Conservation (phyloP, 305 asterid species). For the Fraxinus greggii region DNA sequence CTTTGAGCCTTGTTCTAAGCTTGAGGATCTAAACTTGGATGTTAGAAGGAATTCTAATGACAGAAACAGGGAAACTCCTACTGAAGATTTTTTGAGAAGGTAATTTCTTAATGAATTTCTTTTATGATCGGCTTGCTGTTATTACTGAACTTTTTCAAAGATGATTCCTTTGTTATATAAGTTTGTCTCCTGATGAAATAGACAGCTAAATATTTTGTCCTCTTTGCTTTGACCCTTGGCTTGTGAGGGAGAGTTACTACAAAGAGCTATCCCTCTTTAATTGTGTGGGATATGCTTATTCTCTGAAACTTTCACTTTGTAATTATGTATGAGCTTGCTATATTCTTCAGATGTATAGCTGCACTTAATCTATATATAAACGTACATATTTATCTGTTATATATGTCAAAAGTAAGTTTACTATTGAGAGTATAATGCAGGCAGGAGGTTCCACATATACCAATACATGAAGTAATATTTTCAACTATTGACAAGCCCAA, state of each 20-base stretch:
- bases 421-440: conserved; percentile 46
- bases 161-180: conserved; percentile 13
- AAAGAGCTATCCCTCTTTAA: not conserved
- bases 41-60: conserved; percentile 55
- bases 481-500: conserved; percentile 89
- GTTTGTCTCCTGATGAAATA: conserved; percentile 2
- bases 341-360: conserved; percentile 2
- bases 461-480: conserved; percentile 79
- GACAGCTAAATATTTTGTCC: not conserved
- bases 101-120: conserved; percentile 35
- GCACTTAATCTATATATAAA: not conserved
- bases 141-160: conserved; percentile 5
- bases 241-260: not conserved
- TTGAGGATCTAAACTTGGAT: conserved; percentile 82
- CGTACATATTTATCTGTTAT: not conserved
- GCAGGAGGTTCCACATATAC: conserved; percentile 50
- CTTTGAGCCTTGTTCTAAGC: conserved; percentile 84
- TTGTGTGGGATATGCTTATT: not conserved
- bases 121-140: conserved; percentile 17
- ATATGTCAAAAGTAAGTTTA: conserved; percentile 3
- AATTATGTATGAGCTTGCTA: not conserved
- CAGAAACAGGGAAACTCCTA: conserved; percentile 39
- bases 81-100: conserved; percentile 49
- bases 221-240: conserved; percentile 11
- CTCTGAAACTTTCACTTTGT: not conserved